Evolutionary conservation across 352 stramenopile genomes (phyloP), one percentile per base, ranked within the genome.

Genomic region (Pythium dissotocum): DNA sequence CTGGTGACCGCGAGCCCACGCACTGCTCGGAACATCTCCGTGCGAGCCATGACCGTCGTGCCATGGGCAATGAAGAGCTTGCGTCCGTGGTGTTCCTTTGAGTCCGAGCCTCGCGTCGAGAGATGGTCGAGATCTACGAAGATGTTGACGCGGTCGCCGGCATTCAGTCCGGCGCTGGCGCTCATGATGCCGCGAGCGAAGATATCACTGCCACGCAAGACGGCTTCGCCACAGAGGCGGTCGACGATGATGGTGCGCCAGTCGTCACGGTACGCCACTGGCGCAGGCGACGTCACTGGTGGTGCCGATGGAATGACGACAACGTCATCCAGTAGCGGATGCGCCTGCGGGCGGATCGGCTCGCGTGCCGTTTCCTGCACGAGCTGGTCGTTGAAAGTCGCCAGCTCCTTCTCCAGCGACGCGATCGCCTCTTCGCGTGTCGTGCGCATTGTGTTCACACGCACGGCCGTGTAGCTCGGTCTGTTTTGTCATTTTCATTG

Each of bases 161-260:
- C 65, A 62, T 85, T 85, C 67, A 98, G 87, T 26, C 89, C 89
- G 16, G 76, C 82, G 78, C 94, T 97, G 26, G 93, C 88, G 66
- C 85, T 94, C 76, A 98, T 91, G 68, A 98, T 82, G 44, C 95
- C 95, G 16, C 84, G 85, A 7, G 94, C 89, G 77, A 98, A 98
- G 59, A 98, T 94, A 71, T 98, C 88, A 55, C 91, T 97, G 59
- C 95, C 95, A 38, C 95, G 88, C 7, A 98, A 71, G 63, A 98
- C 95, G 2, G 95, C 95, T 77, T 98, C 93, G 14, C 88, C 95
- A 71, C 95, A 98, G 13, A 97, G 86, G 26, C 92, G 79, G 65
- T 98, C 93, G 28, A 97, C 87, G 40, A 98, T 82, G 24, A 98
- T 80, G 14, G 76, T 84, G 52, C 87, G 85, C 36, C 81, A 72